Conservation (phyloP, 2,329 filamentous ascomycete species). For the Tolypocladium ophioglossoides region DNA sequence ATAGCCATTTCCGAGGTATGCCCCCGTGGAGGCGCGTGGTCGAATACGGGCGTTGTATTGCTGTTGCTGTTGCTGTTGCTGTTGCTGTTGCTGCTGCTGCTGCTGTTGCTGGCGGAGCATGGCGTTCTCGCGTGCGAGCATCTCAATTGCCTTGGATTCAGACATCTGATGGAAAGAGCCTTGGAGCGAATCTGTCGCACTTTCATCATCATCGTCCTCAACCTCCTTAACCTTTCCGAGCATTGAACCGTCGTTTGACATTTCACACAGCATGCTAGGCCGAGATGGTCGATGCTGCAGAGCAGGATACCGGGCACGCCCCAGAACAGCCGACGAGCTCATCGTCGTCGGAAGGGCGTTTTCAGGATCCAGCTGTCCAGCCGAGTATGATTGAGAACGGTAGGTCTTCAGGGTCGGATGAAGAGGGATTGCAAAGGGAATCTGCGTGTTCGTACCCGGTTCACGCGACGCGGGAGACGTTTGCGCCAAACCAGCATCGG, state of each 20-base stretch:
- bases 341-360: slow-evolving; percentile 27
- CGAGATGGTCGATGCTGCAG: slow-evolving; percentile 75
- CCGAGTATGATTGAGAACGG: slow-evolving; percentile 92
- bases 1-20: slow-evolving; percentile 47
- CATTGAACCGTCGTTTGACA: slow-evolving; percentile 52
- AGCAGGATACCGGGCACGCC: slow-evolving; percentile 50
- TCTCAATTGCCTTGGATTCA: slow-evolving; percentile 53
- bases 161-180: slow-evolving; percentile 42
- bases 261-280: slow-evolving; percentile 65
- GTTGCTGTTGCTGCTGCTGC: slow-evolving; percentile 28
- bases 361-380: slow-evolving; percentile 76
- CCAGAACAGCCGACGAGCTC: slow-evolving; percentile 36
- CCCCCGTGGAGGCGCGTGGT: slow-evolving; percentile 46
- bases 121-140: slow-evolving; percentile 51
- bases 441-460: slow-evolving; percentile 48
- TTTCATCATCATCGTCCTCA: slow-evolving; percentile 55
- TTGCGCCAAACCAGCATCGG: slow-evolving; percentile 34
- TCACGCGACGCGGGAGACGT: slow-evolving; percentile 41
- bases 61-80: slow-evolving; percentile 25
- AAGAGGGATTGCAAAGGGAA: slow-evolving; percentile 79
- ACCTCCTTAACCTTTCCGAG: slow-evolving; percentile 61
- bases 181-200: slow-evolving; percentile 35
- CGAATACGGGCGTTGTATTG: slow-evolving; percentile 45
- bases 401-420: slow-evolving; percentile 89
- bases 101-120: slow-evolving; percentile 42